A percentile compares a stretch with the other conserved stretches of the same genome.
Evolutionary conservation across 1,284 basidiomycete species (phyloP).

Genomic region (Meripilus lineatus): DNA sequence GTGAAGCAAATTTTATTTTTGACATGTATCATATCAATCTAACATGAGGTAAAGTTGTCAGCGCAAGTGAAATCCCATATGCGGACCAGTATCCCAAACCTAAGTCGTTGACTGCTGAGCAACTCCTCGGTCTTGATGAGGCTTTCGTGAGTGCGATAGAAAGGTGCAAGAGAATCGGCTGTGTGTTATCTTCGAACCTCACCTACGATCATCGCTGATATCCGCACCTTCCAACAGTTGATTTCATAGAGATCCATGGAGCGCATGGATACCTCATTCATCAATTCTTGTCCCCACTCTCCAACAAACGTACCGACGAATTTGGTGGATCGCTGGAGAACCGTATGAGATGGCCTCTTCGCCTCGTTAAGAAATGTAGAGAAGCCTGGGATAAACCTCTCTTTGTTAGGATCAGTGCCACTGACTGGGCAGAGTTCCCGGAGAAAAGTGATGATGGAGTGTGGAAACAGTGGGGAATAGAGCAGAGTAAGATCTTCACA

Average conservation of each 20-base stretch:
- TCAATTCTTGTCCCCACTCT: conserved; percentile 64
- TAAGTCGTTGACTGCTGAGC: conserved; percentile 44
- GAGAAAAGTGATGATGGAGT: conserved; percentile 52
- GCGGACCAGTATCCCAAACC: conserved; percentile 44
- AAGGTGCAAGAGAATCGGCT: conserved; percentile 59
- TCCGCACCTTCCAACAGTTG: conserved; percentile 37
- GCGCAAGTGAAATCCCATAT: conserved; percentile 54
- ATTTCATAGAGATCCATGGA: conserved; percentile 79
- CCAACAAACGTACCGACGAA: conserved; percentile 63
- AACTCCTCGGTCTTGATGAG: conserved; percentile 58
- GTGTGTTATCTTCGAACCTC: conserved; percentile 32
- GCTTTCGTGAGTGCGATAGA: conserved; percentile 63
- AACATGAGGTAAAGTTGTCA: conserved; percentile 35
- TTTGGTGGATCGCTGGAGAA: conserved; percentile 78
- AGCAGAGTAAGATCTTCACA: conserved; percentile 63
- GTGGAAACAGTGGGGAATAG: conserved; percentile 72
- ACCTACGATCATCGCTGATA: conserved; percentile 8
- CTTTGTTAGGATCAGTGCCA: conserved; percentile 71
- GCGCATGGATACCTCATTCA: conserved; percentile 68
- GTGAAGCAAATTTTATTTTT: too few species aligned
- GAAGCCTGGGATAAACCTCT: conserved; percentile 66
- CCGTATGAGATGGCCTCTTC: conserved; percentile 64
- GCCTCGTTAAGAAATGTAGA: conserved; percentile 49
- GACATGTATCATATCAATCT: too few species aligned
- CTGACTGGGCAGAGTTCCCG: conserved; percentile 74